phyloP scores from a whole-genome alignment of 768 basidiomycete species.

The Naganishia randhawae region DNA sequence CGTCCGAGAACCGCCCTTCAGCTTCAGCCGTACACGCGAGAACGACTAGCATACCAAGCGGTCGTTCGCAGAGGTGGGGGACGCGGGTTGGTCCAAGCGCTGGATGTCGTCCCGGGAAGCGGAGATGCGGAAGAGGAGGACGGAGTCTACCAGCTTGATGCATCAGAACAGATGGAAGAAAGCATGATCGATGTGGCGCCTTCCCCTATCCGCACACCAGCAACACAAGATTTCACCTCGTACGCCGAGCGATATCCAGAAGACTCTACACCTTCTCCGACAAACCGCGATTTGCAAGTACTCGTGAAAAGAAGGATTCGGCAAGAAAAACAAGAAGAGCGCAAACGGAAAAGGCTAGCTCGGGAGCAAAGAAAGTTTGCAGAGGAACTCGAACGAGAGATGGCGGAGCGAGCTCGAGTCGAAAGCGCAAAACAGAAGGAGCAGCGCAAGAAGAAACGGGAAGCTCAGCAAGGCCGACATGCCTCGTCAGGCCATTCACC shows the following conservation, averaged over 20 bases:
- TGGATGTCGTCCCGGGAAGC: conserved; percentile 21
- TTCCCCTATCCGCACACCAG: conserved; percentile 20
- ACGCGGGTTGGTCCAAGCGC: conserved; percentile 18
- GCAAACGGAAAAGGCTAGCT: not conserved
- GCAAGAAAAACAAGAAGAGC: not conserved
- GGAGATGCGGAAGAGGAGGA: conserved; percentile 19
- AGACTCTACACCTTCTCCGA: conserved; percentile 31
- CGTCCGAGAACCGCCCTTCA: conserved; percentile 46
- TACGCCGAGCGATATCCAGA: conserved; percentile 37
- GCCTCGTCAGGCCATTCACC: too few species aligned
- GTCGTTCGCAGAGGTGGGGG: conserved; percentile 41
- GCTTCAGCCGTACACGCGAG: conserved; percentile 48
- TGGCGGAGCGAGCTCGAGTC: not conserved
- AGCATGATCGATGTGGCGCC: conserved; percentile 20
- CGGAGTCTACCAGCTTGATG: not conserved
- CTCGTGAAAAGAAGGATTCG: conserved; percentile 16
- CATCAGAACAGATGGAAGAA: conserved; percentile 3
- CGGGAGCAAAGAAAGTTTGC: conserved; percentile 1
- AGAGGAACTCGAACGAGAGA: not conserved
- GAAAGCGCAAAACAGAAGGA: not conserved
- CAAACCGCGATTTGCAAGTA: conserved; percentile 24
- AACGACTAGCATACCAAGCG: conserved; percentile 45
- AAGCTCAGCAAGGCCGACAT: not conserved
- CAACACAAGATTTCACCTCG: conserved; percentile 37
- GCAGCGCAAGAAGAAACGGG: conserved; percentile 14